Conservation (phyloP, 306 rosid genomes). For the Inga leiocalycina region DNA sequence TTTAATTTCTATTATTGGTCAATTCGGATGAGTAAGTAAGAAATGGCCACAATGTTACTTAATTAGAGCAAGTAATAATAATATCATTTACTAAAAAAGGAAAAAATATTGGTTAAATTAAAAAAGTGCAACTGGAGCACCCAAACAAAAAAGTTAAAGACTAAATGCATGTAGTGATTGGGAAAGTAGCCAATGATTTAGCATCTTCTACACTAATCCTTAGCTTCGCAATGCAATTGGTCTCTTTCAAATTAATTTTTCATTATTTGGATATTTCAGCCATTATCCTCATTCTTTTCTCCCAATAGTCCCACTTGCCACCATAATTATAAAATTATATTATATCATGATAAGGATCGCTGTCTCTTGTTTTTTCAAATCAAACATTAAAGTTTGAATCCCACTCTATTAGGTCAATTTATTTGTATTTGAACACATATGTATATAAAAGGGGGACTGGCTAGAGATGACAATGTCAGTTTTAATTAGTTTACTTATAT, state of each 20-base stretch:
- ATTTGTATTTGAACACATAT: background rate
- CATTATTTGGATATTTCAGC: slow-evolving; percentile 24
- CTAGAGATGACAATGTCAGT: background rate
- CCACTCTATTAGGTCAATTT: slow-evolving; percentile 1
- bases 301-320: slow-evolving; percentile 23
- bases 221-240: slow-evolving; percentile 10
- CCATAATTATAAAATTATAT: background rate
- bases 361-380: background rate
- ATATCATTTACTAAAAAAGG: background rate
- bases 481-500: background rate
- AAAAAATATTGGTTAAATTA: background rate
- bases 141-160: background rate
- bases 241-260: background rate
- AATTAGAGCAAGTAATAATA: background rate
- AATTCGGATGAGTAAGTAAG: background rate
- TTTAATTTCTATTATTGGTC: background rate
- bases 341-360: background rate
- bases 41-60: background rate
- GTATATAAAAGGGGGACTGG: background rate
- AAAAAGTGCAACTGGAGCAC: background rate
- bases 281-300: background rate
- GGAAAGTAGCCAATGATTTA: slow-evolving; percentile 20
- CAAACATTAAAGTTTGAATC: background rate
- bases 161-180: background rate
- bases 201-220: slow-evolving; percentile 30